Evolutionary conservation across 2,329 filamentous ascomycete species (phyloP).

Genomic region (Talaromyces sp.): DNA sequence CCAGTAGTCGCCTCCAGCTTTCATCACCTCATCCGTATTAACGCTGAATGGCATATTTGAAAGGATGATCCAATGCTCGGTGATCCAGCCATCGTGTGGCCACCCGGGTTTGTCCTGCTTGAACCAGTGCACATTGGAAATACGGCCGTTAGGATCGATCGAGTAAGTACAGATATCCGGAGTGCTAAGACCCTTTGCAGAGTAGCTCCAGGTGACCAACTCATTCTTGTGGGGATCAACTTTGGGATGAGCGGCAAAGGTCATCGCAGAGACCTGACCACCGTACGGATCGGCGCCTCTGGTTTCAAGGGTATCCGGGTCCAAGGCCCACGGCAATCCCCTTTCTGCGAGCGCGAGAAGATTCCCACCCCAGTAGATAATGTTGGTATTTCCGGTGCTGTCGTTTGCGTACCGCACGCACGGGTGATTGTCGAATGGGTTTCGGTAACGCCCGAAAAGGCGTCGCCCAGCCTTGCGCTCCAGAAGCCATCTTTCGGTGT

Average conservation of each 20-base stretch:
- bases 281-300: conserved; percentile 48
- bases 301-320: conserved; percentile 43
- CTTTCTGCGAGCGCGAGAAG: conserved; percentile 42
- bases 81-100: conserved; percentile 49
- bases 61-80: conserved; percentile 45
- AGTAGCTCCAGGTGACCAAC: conserved; percentile 50
- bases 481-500: conserved; percentile 37
- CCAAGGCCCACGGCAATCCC: conserved; percentile 47
- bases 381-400: conserved; percentile 55
- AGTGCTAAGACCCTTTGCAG: conserved; percentile 36
- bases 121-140: conserved; percentile 46
- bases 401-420: conserved; percentile 51
- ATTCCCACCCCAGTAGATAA: conserved; percentile 53
- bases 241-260: conserved; percentile 51
- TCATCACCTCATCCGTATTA: conserved; percentile 36
- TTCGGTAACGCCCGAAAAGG: conserved; percentile 54
- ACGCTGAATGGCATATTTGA: conserved; percentile 47
- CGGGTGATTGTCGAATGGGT: conserved; percentile 49
- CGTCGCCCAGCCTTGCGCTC: conserved; percentile 33
- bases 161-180: conserved; percentile 46
- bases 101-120: conserved; percentile 50
- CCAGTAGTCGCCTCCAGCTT: conserved; percentile 45
- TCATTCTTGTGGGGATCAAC: conserved; percentile 49
- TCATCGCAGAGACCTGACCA: conserved; percentile 45
- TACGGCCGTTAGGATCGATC: conserved; percentile 38